These are phyloP conservation scores for Ogataea pignaliae DNA, from an alignment of 805 yeast species.

Conservation along the genomic window DNA sequence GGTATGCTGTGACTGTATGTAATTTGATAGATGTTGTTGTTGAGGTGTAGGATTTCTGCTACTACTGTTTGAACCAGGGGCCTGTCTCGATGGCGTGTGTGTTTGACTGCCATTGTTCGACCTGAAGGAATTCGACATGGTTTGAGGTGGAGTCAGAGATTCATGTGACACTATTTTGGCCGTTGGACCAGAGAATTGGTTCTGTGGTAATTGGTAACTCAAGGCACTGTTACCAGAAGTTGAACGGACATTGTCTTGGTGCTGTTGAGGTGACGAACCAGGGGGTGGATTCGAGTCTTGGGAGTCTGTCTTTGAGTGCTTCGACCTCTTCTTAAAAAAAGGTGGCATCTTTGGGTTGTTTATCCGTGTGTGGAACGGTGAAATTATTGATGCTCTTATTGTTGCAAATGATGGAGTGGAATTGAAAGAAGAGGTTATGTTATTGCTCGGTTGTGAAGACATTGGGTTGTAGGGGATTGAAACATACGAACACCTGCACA, in stretches of 20 bases:
- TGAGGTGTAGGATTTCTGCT: constrained; percentile 5
- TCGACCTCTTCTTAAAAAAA: constrained; percentile 22
- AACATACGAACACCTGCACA: too few relatives aligned
- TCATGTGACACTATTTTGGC: constrained; percentile 1
- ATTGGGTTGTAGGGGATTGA: too few relatives aligned
- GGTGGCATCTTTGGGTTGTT: constrained; percentile 11
- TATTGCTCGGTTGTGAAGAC: too few relatives aligned
- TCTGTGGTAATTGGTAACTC: constrained; percentile 4
- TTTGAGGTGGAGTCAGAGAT: constrained; percentile 5
- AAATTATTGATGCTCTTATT: too few relatives aligned
- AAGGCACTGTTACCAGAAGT: constrained; percentile 4
- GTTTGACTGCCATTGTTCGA: background rate
- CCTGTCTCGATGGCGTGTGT: constrained; percentile 7
- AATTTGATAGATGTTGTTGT: constrained; percentile 1
- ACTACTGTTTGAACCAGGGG: constrained; percentile 3
- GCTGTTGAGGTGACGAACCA: constrained; percentile 12
- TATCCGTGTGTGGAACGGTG: too few relatives aligned
- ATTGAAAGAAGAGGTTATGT: too few relatives aligned
- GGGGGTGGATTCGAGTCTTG: constrained; percentile 9
- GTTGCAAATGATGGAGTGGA: too few relatives aligned
- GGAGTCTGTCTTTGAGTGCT: constrained; percentile 10
- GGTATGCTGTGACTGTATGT: constrained; percentile 5
- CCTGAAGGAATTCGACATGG: constrained; percentile 1
- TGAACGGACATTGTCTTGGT: constrained; percentile 6
- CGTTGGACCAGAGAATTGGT: constrained; percentile 1